Evolutionary conservation across 257 asterid species (phyloP).

Genomic region (Nicotiana benthamiana): DNA sequence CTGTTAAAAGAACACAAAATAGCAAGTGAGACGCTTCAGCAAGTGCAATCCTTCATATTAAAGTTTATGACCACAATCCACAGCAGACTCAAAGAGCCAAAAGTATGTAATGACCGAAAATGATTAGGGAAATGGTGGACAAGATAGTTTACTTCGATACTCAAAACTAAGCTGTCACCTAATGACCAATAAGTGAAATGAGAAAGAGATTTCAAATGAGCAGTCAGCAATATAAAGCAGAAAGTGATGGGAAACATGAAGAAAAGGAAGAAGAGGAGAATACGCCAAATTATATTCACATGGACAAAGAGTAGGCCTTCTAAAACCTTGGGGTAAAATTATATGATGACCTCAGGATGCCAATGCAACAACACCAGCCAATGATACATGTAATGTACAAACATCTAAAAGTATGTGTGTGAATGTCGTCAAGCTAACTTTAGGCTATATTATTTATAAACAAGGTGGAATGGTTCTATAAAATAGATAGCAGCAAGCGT

Average conservation of each 20-base stretch:
- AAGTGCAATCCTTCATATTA: constrained; percentile 3
- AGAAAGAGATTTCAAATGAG: not conserved
- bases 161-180: not conserved
- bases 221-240: not conserved
- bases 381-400: constrained; percentile 1
- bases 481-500: not conserved
- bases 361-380: not conserved
- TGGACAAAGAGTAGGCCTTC: not conserved
- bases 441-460: not conserved
- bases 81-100: constrained; percentile 10
- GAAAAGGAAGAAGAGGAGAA: not conserved
- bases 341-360: not conserved
- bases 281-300: not conserved
- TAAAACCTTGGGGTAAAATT: not conserved
- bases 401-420: not conserved
- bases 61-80: constrained; percentile 12
- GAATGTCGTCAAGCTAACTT: not conserved
- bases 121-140: not conserved
- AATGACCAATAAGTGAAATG: not conserved
- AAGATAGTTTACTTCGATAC: not conserved
- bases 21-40: constrained; percentile 14
- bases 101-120: not conserved
- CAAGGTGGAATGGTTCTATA: not conserved
- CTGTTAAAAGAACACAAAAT: constrained; percentile 40
- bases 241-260: not conserved